Percentiles rank a stretch among this genome's conserved stretches.
phyloP scores from a whole-genome alignment of 225 moss, liverwort and hornwort species.

The Sphagnum contortum region DNA sequence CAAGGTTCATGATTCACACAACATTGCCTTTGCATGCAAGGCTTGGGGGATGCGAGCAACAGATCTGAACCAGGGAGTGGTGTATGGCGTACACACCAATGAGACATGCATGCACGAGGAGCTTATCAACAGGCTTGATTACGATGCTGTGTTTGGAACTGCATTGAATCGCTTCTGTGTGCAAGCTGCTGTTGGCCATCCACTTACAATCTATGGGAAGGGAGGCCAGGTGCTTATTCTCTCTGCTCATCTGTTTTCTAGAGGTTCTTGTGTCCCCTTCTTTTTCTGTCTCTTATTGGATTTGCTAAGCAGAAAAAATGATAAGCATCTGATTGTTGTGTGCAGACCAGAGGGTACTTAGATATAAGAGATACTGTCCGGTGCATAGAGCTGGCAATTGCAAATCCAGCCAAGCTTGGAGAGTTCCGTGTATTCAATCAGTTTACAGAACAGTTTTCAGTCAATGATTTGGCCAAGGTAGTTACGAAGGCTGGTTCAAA shows the following conservation, averaged over 20 bases:
- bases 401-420: slow-evolving; percentile 66
- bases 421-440: slow-evolving; percentile 98
- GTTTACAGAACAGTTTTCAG: slow-evolving; percentile 96
- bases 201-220: slow-evolving; percentile 87
- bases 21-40: slow-evolving; percentile 89
- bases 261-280: too few species aligned
- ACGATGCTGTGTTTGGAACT: slow-evolving; percentile 88
- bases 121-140: slow-evolving; percentile 90
- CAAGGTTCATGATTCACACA: slow-evolving; percentile 91
- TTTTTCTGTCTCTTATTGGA: too few species aligned
- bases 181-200: slow-evolving; percentile 95
- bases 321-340: background rate
- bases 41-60: slow-evolving; percentile 90
- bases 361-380: slow-evolving; percentile 94
- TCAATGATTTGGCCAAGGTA: slow-evolving; percentile 75
- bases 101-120: slow-evolving; percentile 76
- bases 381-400: slow-evolving; percentile 85
- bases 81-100: slow-evolving; percentile 85
- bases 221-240: slow-evolving; percentile 62
- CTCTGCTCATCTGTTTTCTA: background rate
- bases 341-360: slow-evolving; percentile 89
- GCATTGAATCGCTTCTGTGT: slow-evolving; percentile 94
- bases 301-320: background rate
- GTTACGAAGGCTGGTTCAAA: slow-evolving; percentile 80
- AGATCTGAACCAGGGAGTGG: slow-evolving; percentile 93